phyloP scores from a whole-genome alignment of 257 asterid genomes.

The Sherardia arvensis region DNA sequence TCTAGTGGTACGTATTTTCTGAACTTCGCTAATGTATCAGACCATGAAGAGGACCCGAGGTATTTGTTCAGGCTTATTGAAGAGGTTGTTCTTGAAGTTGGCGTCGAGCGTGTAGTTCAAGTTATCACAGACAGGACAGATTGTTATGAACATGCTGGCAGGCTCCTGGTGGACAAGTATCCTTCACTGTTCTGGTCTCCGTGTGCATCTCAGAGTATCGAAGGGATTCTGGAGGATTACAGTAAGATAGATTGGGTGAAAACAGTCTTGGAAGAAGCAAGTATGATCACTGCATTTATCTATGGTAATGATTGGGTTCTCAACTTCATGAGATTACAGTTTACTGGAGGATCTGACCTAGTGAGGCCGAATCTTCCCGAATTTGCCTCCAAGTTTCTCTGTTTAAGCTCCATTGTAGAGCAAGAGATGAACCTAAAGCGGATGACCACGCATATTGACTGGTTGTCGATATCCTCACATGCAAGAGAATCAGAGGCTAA shows the following conservation, averaged over 20 bases:
- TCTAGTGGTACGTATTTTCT: slow-evolving; percentile 35
- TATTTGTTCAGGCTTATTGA: slow-evolving; percentile 32
- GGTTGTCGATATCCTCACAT: slow-evolving; percentile 21
- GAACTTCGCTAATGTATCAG: slow-evolving; percentile 26
- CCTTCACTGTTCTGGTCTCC: slow-evolving; percentile 9
- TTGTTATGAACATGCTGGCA: slow-evolving; percentile 25
- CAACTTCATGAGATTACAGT: slow-evolving; percentile 14
- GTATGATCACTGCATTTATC: slow-evolving; percentile 18
- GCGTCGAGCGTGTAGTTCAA: slow-evolving; percentile 27
- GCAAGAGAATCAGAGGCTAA: slow-evolving; percentile 20
- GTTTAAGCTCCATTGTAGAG: slow-evolving; percentile 23
- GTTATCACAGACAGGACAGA: slow-evolving; percentile 27
- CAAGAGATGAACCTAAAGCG: slow-evolving; percentile 29
- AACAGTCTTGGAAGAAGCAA: slow-evolving; percentile 33
- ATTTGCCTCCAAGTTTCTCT: slow-evolving; percentile 22
- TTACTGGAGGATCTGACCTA: slow-evolving; percentile 25
- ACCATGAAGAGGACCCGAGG: slow-evolving; percentile 27
- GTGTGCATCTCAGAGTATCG: too few species aligned
- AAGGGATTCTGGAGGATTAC: too few species aligned
- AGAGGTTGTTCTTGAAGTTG: slow-evolving; percentile 32
- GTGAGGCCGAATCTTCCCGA: slow-evolving; percentile 22
- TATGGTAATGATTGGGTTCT: slow-evolving; percentile 28
- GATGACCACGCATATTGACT: slow-evolving; percentile 28
- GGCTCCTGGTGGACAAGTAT: slow-evolving; percentile 36
- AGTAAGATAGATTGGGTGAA: slow-evolving; percentile 23